These are phyloP conservation scores for Peronospora belbahrii DNA, from an alignment of 352 stramenopile genomes.

Conservation along the genomic window DNA sequence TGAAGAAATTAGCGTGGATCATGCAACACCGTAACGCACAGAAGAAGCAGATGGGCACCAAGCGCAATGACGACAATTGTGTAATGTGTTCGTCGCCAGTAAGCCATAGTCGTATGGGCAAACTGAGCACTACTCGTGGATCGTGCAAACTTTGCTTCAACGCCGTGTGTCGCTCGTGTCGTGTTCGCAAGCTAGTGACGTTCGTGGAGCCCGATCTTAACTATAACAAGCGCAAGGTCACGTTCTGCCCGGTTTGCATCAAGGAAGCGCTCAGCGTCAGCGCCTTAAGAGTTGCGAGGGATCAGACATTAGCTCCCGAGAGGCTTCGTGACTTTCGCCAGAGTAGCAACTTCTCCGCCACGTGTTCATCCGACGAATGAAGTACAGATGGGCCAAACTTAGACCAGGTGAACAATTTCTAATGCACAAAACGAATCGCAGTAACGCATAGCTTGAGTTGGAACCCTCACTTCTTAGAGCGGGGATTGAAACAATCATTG, in stretches of 20 bases:
- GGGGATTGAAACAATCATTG: too few species aligned
- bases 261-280: constrained; percentile 23
- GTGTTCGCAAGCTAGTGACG: constrained; percentile 30
- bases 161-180: constrained; percentile 31
- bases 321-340: constrained; percentile 4
- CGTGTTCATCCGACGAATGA: constrained; percentile 21
- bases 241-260: constrained; percentile 38
- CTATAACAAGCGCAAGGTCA: constrained; percentile 35
- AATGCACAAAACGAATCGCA: constrained; percentile 9
- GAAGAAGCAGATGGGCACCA: constrained; percentile 21
- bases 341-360: constrained; percentile 17
- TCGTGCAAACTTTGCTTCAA: constrained; percentile 37
- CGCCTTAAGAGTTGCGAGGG: constrained; percentile 22
- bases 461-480: too few species aligned
- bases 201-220: constrained; percentile 30
- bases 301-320: constrained; percentile 9
- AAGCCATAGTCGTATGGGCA: constrained; percentile 12
- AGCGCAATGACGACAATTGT: constrained; percentile 20
- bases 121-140: constrained; percentile 24
- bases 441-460: constrained; percentile 3
- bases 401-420: constrained; percentile 8
- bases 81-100: constrained; percentile 22
- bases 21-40: constrained; percentile 23
- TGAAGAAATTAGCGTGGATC: constrained; percentile 34
- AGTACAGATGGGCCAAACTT: neutral